A percentile compares a stretch with the other conserved stretches of the same genome.
Evolutionary conservation across 805 yeast genomes (phyloP).

Genomic region (Suhomyces emberorum): DNA sequence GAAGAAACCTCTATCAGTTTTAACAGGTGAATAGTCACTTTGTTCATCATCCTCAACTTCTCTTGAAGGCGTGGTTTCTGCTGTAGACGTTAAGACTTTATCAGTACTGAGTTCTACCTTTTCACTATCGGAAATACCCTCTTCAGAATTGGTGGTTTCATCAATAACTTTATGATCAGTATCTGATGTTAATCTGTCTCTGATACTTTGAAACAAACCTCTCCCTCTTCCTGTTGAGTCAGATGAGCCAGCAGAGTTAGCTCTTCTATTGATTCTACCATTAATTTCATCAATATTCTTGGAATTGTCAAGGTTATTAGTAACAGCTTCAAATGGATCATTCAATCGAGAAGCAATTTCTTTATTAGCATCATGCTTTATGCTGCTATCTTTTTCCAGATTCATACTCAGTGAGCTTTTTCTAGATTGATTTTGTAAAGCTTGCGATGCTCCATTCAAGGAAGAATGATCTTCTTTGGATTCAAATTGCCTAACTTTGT

Average conservation of each 20-base stretch:
- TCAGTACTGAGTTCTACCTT: constrained; percentile 19
- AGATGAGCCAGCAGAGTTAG: constrained; percentile 3
- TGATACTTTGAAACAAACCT: constrained; percentile 34
- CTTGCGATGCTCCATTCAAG: background rate
- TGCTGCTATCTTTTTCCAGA: constrained; percentile 6
- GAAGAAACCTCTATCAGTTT: constrained; percentile 28
- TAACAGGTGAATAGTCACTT: constrained; percentile 9
- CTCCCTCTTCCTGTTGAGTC: constrained; percentile 14
- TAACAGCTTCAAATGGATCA: constrained; percentile 8
- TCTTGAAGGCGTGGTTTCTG: constrained; percentile 31
- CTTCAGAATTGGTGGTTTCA: constrained; percentile 6
- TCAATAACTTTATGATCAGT: constrained; percentile 4
- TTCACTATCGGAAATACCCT: constrained; percentile 9
- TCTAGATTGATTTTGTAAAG: constrained; percentile 4
- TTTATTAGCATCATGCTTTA: background rate
- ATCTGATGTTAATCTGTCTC: constrained; percentile 23
- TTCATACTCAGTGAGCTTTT: constrained; percentile 2
- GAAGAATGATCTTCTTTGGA: constrained; percentile 14
- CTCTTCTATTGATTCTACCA: constrained; percentile 3
- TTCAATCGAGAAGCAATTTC: background rate
- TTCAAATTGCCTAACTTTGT: constrained; percentile 38
- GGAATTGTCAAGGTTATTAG: constrained; percentile 1
- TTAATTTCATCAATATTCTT: constrained; percentile 3
- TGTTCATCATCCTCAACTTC: constrained; percentile 12
- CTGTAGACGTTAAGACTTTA: constrained; percentile 18